phyloP scores from a whole-genome alignment of 352 stramenopile genomes.

The Globisporangium spiculum region DNA sequence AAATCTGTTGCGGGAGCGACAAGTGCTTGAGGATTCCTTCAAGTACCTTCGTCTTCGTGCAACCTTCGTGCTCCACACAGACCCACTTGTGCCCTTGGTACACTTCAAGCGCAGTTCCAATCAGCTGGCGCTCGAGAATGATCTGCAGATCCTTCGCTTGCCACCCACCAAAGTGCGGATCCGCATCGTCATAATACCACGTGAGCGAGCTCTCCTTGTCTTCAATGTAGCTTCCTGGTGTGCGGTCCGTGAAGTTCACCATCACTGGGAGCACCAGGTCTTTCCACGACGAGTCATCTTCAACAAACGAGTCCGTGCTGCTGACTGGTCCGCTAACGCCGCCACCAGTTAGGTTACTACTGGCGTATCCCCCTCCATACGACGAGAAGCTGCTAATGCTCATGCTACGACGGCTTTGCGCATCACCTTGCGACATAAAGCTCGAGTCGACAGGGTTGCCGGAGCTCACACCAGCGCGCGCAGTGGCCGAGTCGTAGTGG shows the following conservation, averaged over 20 bases:
- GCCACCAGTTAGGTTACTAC: conserved; percentile 11
- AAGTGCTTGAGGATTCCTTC: conserved; percentile 74
- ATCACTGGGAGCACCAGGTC: conserved; percentile 76
- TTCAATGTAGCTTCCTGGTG: conserved; percentile 79
- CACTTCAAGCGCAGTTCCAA: conserved; percentile 83
- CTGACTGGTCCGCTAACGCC: conserved; percentile 23
- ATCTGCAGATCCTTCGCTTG: conserved; percentile 90
- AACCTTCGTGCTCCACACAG: conserved; percentile 77
- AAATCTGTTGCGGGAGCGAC: conserved; percentile 64
- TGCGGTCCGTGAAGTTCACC: conserved; percentile 74
- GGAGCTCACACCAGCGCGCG: conserved; percentile 29
- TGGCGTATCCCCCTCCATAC: conserved; percentile 24
- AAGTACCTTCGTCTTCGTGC: conserved; percentile 73
- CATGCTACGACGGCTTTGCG: conserved; percentile 27
- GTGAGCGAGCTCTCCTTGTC: conserved; percentile 85
- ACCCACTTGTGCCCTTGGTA: conserved; percentile 83
- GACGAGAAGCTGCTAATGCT: conserved; percentile 51
- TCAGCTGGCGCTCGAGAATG: conserved; percentile 82
- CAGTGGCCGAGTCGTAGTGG: conserved; percentile 57
- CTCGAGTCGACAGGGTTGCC: conserved; percentile 30
- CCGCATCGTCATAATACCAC: conserved; percentile 86
- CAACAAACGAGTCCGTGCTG: conserved; percentile 49
- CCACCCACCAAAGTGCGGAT: conserved; percentile 85
- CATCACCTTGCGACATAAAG: conserved; percentile 31
- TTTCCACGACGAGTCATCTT: conserved; percentile 74